Conservation (phyloP, 2,329 filamentous ascomycete genomes). For the Nakataea oryzae region DNA sequence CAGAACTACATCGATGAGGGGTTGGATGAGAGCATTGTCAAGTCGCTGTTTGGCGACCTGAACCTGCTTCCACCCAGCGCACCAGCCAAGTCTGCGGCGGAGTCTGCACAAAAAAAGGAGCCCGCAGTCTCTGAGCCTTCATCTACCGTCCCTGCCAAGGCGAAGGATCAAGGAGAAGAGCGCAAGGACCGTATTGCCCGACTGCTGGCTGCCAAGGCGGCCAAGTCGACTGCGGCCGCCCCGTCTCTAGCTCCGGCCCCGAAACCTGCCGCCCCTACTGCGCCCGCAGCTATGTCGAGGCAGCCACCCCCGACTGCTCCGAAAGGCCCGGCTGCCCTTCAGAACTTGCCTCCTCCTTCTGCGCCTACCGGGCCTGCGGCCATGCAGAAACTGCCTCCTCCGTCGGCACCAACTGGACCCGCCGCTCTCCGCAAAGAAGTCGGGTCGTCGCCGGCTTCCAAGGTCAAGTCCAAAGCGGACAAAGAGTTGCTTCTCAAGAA, state of each 20-base stretch:
- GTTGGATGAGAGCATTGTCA: slow-evolving; percentile 52
- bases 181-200: slow-evolving; percentile 69
- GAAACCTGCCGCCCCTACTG: neutral
- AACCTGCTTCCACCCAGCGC: slow-evolving; percentile 31
- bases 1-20: slow-evolving; percentile 65
- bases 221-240: slow-evolving; percentile 12
- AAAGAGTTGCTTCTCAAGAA: slow-evolving; percentile 66
- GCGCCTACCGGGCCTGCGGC: slow-evolving; percentile 5
- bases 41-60: slow-evolving; percentile 56
- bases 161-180: slow-evolving; percentile 32
- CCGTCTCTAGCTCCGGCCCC: neutral
- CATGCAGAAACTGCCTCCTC: slow-evolving; percentile 5
- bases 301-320: slow-evolving; percentile 1
- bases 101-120: neutral
- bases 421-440: slow-evolving; percentile 3
- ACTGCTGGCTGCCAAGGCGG: slow-evolving; percentile 61
- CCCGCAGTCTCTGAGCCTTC: neutral
- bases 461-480: slow-evolving; percentile 46
- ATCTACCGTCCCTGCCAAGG: neutral
- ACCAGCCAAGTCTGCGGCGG: neutral
- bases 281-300: neutral
- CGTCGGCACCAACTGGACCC: slow-evolving; percentile 2
- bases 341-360: neutral
- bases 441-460: slow-evolving; percentile 4
- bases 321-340: neutral